Conservation (phyloP, 805 yeast genomes). For the Henningerozyma blattae region DNA sequence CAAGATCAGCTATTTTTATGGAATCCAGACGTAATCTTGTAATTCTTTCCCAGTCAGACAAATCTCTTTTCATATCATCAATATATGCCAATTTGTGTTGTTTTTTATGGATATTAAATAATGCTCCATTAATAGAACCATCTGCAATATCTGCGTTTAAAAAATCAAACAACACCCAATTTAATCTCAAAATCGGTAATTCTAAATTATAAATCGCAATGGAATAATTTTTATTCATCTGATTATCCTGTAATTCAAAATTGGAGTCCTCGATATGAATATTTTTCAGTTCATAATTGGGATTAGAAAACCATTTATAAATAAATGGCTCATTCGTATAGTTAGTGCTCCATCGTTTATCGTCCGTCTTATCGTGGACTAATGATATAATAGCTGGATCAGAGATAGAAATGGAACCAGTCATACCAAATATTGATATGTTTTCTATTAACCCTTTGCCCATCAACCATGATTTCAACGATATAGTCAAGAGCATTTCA, state of each 20-base stretch:
- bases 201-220: conserved; percentile 56
- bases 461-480: conserved; percentile 75
- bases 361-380: background rate
- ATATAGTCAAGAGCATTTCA: conserved; percentile 64
- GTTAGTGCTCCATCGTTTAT: conserved; percentile 3
- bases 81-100: conserved; percentile 44
- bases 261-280: conserved; percentile 28
- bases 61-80: conserved; percentile 25
- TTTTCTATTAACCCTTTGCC: conserved; percentile 77
- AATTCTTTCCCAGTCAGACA: conserved; percentile 33
- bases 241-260: conserved; percentile 15
- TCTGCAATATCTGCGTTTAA: conserved; percentile 59
- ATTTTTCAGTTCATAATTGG: conserved; percentile 30
- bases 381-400: background rate
- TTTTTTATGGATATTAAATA: conserved; percentile 67
- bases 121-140: conserved; percentile 63
- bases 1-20: conserved; percentile 27
- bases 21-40: conserved; percentile 35
- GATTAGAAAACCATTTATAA: conserved; percentile 17
- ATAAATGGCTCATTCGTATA: background rate
- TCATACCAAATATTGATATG: conserved; percentile 66
- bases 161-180: conserved; percentile 50
- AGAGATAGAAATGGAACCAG: conserved; percentile 48
- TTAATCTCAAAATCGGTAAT: conserved; percentile 45
- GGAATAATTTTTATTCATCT: conserved; percentile 18